Evolutionary conservation across 176 grass and related monocot genomes (phyloP), one percentile per base, ranked within the genome.

Genomic region (Cenchrus purpureus): DNA sequence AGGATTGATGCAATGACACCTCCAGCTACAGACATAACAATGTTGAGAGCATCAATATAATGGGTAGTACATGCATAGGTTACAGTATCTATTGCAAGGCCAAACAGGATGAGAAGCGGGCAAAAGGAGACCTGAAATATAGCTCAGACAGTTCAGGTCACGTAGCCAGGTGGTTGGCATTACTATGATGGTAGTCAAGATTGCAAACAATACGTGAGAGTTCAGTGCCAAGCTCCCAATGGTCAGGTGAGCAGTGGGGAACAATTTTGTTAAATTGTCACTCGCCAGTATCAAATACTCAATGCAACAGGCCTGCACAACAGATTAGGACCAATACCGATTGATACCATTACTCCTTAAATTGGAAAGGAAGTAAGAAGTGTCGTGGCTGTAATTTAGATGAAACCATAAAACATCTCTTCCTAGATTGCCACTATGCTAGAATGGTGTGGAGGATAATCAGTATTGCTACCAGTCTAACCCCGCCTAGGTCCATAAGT

Each of bases 161-260:
- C 93, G 96, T 45, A 98, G 87, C 93, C 93, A 98, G 22, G 96
- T 98, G 32, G 96, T 98, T 28, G 96, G 96, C 53, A 98, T 92
- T 55, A 95, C 93, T 17, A 98, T 42, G 25, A 95, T 37, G n/a
- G 93, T 91, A 52, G 89, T 95, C 63, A 95, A 62, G 82, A 95
- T 93, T 31, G 96, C 93, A 34, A 98, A 95, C 66, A 97, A 93
- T 17, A 94, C 43, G 42, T 91, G 88, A 19, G 96, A 87, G 80
- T 91, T 86, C 9, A 97, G 65, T 57, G 89, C 78, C 60, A 92
- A 54, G 71, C 95, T 89, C 45, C 92, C 86, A 58, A 94, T 92
- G 70, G 81, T 77, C 19, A 97, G 53, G 32, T 97, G 88, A 17
- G 78, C 74, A 78, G 91, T 94, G 32, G 95, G 95, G 81, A 98